phyloP scores from a whole-genome alignment of 169 alveolate genomes.

The Plasmodium cynomolgi region DNA sequence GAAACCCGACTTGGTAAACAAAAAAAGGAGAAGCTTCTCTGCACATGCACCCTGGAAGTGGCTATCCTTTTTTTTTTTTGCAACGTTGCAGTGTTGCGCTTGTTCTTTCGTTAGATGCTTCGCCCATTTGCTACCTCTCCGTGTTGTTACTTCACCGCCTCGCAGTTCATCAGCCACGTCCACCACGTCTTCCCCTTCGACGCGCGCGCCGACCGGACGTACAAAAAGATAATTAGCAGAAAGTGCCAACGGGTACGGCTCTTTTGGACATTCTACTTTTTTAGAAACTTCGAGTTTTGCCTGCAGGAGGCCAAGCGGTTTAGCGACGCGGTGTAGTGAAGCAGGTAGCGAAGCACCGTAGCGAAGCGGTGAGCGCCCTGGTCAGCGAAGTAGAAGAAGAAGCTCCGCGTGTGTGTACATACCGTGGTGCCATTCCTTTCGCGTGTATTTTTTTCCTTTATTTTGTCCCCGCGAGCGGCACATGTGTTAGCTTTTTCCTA shows the following conservation, averaged over 20 bases:
- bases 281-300: conserved; percentile 39
- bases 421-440: not conserved
- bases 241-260: conserved; percentile 4
- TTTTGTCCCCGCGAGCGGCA: not conserved
- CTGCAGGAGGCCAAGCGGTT: conserved; percentile 27
- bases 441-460: not conserved
- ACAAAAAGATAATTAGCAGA: conserved; percentile 42
- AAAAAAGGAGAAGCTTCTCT: not conserved
- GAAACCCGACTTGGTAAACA: conserved; percentile 50
- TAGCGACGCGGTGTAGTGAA: not conserved
- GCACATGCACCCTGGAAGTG: not conserved
- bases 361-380: not conserved
- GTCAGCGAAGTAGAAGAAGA: not conserved
- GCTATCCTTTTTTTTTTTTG: not conserved
- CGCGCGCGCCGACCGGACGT: not conserved
- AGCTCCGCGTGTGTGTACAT: not conserved
- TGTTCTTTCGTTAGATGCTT: not conserved
- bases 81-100: not conserved
- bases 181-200: conserved; percentile 24
- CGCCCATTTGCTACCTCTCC: not conserved
- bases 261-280: conserved; percentile 56
- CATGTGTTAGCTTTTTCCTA: not conserved
- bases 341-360: not conserved
- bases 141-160: not conserved
- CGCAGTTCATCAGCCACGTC: conserved; percentile 18